A percentile compares a stretch with the other conserved stretches of the same genome.
Evolutionary conservation across 139 green algal genomes (phyloP).

Genomic region (Astrephomene gubernaculifera): DNA sequence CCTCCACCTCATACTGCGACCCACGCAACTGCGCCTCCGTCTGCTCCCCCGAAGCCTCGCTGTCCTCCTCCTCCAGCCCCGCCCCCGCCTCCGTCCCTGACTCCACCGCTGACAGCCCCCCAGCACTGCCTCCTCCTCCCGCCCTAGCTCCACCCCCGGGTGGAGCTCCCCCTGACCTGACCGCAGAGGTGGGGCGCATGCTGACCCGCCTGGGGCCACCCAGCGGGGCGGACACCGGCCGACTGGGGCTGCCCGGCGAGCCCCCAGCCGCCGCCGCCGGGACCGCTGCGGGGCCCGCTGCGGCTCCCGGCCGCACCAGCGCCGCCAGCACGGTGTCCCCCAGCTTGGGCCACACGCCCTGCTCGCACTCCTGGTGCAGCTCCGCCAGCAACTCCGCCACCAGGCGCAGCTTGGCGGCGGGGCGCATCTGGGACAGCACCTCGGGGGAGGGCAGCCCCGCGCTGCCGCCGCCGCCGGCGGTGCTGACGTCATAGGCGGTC

Average conservation of each 20-base stretch:
- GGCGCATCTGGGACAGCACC: slow-evolving; percentile 23
- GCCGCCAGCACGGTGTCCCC: not conserved
- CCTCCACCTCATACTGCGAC: not conserved
- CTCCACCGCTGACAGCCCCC: not conserved
- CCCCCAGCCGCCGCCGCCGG: not conserved
- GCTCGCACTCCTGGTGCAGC: slow-evolving; percentile 29
- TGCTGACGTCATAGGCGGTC: not conserved
- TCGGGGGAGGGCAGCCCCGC: slow-evolving; percentile 6
- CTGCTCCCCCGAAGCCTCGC: not conserved
- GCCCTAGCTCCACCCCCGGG: too few relatives aligned
- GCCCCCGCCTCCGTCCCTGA: not conserved
- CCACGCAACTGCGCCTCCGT: not conserved
- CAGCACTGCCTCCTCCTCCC: not conserved
- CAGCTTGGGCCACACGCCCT: slow-evolving; percentile 34
- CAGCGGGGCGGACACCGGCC: not conserved
- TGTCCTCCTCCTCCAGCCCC: not conserved
- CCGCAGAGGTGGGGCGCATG: not conserved
- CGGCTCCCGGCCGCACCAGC: not conserved
- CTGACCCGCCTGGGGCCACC: not conserved
- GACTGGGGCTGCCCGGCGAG: not conserved
- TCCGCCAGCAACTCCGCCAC: slow-evolving; percentile 36
- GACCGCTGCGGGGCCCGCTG: not conserved
- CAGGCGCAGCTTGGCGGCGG: slow-evolving; percentile 20
- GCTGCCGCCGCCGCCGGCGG: not conserved
- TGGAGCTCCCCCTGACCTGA: too few relatives aligned